Conservation (phyloP, 164 flowering plant genomes). For the Aristolochia contorta region DNA sequence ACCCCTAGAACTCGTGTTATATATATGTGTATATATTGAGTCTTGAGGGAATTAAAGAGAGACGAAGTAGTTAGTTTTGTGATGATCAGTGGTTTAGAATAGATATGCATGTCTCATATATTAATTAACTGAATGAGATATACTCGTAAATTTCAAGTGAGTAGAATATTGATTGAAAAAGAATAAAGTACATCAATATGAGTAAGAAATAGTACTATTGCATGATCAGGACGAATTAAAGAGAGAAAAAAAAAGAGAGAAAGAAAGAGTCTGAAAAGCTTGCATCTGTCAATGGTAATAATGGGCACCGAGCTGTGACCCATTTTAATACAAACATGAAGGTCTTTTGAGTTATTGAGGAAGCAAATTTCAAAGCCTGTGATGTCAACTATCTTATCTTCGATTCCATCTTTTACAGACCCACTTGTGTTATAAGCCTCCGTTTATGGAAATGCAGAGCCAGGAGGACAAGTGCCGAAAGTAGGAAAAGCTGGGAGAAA, state of each 20-base stretch:
- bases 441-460: not conserved
- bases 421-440: conserved; percentile 3
- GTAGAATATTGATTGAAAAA: too few relatives aligned
- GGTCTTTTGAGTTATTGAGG: not conserved
- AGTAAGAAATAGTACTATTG: too few relatives aligned
- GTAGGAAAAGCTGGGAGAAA: not conserved
- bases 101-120: too few relatives aligned
- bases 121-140: too few relatives aligned
- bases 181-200: too few relatives aligned
- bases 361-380: not conserved
- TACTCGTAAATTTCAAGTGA: too few relatives aligned
- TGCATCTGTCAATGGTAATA: not conserved
- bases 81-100: too few relatives aligned
- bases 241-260: not conserved
- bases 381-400: conserved; percentile 1
- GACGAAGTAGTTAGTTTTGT: too few relatives aligned
- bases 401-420: not conserved
- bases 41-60: too few relatives aligned
- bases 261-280: not conserved
- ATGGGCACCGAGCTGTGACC: not conserved
- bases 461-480: not conserved
- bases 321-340: not conserved
- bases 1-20: too few relatives aligned
- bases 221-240: not conserved
- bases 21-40: too few relatives aligned